Conservation (phyloP, 176 grass and related monocot species). For the Musa beccarii region DNA sequence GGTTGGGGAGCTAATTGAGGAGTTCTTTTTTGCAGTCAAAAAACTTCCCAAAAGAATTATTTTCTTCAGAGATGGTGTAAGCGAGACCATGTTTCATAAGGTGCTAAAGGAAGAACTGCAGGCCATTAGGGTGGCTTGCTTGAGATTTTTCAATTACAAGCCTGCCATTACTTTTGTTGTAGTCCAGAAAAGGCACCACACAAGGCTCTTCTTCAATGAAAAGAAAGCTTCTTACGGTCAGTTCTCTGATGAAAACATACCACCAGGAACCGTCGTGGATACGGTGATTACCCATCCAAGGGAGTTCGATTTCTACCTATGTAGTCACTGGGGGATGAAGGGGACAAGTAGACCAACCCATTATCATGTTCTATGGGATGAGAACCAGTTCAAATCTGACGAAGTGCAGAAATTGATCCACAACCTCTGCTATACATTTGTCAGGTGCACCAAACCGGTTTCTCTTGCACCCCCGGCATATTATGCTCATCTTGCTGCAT, state of each 20-base stretch:
- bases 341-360: conserved; percentile 84
- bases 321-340: conserved; percentile 89
- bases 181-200: conserved; percentile 94
- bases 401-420: conserved; percentile 87
- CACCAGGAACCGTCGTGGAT: conserved; percentile 82
- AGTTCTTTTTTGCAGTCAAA: conserved; percentile 49
- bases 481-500: conserved; percentile 83
- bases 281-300: conserved; percentile 86
- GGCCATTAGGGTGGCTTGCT: conserved; percentile 46
- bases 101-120: conserved; percentile 81
- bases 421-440: conserved; percentile 86
- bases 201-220: conserved; percentile 60
- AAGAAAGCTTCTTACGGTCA: conserved; percentile 27
- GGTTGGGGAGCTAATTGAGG: conserved; percentile 62
- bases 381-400: conserved; percentile 67
- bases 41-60: conserved; percentile 79
- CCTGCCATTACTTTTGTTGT: conserved; percentile 65
- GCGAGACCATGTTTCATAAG: conserved; percentile 81
- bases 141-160: conserved; percentile 45
- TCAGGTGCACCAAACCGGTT: conserved; percentile 73
- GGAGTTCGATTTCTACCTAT: conserved; percentile 88
- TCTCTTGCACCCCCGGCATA: conserved; percentile 83
- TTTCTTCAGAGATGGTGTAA: conserved; percentile 90
- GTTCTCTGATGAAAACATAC: conserved; percentile 67
- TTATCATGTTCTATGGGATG: conserved; percentile 80